Conservation (phyloP, 2,329 filamentous ascomycete genomes). For the Arthrocladium fulminans region DNA sequence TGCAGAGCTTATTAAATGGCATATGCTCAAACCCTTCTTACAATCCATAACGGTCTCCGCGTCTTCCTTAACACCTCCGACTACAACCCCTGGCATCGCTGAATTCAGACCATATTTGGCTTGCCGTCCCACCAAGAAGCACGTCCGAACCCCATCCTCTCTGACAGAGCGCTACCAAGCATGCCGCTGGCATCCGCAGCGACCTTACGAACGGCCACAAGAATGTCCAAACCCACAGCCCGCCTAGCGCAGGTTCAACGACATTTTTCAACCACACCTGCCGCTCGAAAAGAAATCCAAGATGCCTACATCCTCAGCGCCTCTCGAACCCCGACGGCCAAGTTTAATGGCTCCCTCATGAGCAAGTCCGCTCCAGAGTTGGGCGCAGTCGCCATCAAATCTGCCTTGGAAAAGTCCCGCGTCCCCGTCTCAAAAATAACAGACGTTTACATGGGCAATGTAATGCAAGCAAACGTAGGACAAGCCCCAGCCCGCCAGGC, state of each 20-base stretch:
- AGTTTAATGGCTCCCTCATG: conserved; percentile 87
- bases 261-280: conserved; percentile 45
- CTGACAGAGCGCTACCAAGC: background rate
- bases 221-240: conserved; percentile 21
- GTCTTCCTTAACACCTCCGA: no score
- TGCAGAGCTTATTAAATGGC: no score
- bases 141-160: background rate
- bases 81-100: no score
- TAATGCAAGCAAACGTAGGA: conserved; percentile 72
- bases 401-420: conserved; percentile 75
- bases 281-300: conserved; percentile 57
- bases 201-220: background rate
- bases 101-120: no score
- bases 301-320: conserved; percentile 93
- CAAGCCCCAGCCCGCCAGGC: conserved; percentile 92
- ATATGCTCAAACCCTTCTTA: no score
- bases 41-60: no score
- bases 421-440: conserved; percentile 73
- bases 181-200: conserved; percentile 2
- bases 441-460: conserved; percentile 97
- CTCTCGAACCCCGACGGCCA: conserved; percentile 78
- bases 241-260: conserved; percentile 40
- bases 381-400: conserved; percentile 83
- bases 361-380: conserved; percentile 78
- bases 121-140: background rate